These are phyloP conservation scores for Rasamsonia emersonii DNA, from an alignment of 2,329 filamentous ascomycete genomes.

Conservation along the genomic window DNA sequence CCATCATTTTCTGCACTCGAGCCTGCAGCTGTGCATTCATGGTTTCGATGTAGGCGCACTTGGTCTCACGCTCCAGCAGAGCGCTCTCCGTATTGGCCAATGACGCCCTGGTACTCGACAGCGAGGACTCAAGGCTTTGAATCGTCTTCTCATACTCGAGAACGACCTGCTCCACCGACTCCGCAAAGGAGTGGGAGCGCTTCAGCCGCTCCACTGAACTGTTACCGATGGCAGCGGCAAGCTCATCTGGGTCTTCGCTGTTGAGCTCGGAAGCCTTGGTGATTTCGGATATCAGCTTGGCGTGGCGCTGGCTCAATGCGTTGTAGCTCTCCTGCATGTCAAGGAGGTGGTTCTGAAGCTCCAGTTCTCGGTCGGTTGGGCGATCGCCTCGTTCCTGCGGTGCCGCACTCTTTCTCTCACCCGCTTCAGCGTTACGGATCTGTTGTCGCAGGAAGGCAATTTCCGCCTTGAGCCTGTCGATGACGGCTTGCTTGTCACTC, in stretches of 20 bases:
- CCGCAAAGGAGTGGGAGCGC: slow-evolving; percentile 89
- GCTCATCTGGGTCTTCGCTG: slow-evolving; percentile 31
- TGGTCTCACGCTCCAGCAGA: slow-evolving; percentile 86
- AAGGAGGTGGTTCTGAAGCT: slow-evolving; percentile 87
- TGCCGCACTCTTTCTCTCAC: slow-evolving; percentile 47
- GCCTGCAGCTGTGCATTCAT: slow-evolving; percentile 83
- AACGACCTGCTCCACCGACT: slow-evolving; percentile 92
- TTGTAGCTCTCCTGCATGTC: slow-evolving; percentile 93
- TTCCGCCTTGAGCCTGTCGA: slow-evolving; percentile 88
- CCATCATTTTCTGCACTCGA: slow-evolving; percentile 84
- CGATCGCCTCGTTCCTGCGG: slow-evolving; percentile 68
- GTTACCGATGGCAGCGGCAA: slow-evolving; percentile 54
- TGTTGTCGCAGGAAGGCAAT: slow-evolving; percentile 91
- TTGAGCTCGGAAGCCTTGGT: slow-evolving; percentile 67
- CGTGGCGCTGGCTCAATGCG: slow-evolving; percentile 81
- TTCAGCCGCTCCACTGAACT: slow-evolving; percentile 84
- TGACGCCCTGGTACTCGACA: slow-evolving; percentile 77
- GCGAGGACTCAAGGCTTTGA: slow-evolving; percentile 79
- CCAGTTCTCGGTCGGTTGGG: slow-evolving; percentile 73
- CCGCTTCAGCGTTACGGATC: slow-evolving; percentile 71
- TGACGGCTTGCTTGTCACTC: slow-evolving; percentile 84
- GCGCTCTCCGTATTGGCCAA: slow-evolving; percentile 77
- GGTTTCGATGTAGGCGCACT: slow-evolving; percentile 85
- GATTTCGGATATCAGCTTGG: slow-evolving; percentile 90
- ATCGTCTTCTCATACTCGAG: slow-evolving; percentile 99